Conservation (phyloP, 306 rosid species). For the Hippophae rhamnoides region DNA sequence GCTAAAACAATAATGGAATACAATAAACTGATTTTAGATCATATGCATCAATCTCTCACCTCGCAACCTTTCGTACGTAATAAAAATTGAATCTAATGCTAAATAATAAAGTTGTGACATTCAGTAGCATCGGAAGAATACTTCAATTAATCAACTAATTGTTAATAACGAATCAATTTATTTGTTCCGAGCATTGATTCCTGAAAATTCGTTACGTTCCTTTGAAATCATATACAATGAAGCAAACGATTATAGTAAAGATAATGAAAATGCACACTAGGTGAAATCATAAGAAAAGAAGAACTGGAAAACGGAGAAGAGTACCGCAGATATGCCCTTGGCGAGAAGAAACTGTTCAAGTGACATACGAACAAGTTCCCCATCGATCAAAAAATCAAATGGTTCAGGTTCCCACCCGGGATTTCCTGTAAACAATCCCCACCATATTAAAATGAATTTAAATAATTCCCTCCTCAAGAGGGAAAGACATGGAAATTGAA, state of each 20-base stretch:
- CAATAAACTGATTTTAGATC: not conserved
- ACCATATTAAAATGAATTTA: not conserved
- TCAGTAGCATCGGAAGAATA: not conserved
- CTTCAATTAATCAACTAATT: not conserved
- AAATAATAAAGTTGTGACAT: not conserved
- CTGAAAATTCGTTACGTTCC: not conserved
- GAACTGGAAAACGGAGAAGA: not conserved
- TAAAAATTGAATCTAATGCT: not conserved
- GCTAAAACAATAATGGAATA: not conserved
- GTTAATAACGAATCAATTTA: too few relatives aligned
- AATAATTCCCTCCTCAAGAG: not conserved
- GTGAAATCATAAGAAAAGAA: not conserved
- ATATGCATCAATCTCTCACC: not conserved
- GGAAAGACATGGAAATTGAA: not conserved
- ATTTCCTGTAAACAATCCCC: constrained; percentile 25
- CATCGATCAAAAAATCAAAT: constrained; percentile 81
- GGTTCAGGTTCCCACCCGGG: constrained; percentile 56
- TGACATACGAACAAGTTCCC: constrained; percentile 78
- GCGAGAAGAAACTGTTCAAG: constrained; percentile 77
- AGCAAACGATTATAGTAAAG: not conserved
- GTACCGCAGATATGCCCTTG: constrained; percentile 78
- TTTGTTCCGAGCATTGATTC: not conserved
- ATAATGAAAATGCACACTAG: not conserved
- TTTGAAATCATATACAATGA: not conserved
- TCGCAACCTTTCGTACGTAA: not conserved